Evolutionary conservation across 106 monocot species (phyloP).

Genomic region (Platanthera guangdongensis): DNA sequence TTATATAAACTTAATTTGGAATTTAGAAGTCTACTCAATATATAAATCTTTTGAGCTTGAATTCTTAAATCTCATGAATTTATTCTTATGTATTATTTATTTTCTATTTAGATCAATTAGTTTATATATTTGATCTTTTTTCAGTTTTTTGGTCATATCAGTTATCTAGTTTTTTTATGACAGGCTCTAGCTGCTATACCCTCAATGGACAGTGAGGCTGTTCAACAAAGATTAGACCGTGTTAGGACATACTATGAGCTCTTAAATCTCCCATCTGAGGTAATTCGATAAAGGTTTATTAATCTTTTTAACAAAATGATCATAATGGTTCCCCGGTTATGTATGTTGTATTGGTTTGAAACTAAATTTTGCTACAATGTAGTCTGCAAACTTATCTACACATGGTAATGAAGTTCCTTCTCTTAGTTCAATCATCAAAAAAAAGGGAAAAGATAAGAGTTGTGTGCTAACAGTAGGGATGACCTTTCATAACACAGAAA

Average conservation of each 20-base stretch:
- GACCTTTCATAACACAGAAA: too few species aligned
- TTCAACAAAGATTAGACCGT: constrained; percentile 83
- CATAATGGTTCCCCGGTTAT: too few species aligned
- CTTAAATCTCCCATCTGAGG: constrained; percentile 91
- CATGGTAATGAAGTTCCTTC: too few species aligned
- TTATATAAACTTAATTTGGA: background rate
- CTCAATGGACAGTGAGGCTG: constrained; percentile 75
- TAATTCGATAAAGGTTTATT: background rate
- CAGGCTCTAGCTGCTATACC: constrained; percentile 93
- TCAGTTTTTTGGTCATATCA: background rate
- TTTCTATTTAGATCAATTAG: background rate
- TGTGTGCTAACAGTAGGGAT: too few species aligned
- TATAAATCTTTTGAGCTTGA: background rate
- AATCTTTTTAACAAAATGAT: too few species aligned
- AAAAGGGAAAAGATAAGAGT: too few species aligned
- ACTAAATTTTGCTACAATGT: too few species aligned
- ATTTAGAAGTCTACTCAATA: background rate
- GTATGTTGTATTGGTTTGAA: too few species aligned
- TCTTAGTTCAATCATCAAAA: too few species aligned
- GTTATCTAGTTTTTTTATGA: background rate
- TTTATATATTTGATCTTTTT: too few species aligned
- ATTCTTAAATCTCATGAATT: background rate
- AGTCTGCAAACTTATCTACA: too few species aligned
- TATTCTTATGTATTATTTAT: background rate
- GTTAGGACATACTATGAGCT: constrained; percentile 92